Percentiles rank a stretch among this genome's conserved stretches.
phyloP scores from a whole-genome alignment of 2,329 filamentous ascomycete genomes.

The Alternaria brassicicola region DNA sequence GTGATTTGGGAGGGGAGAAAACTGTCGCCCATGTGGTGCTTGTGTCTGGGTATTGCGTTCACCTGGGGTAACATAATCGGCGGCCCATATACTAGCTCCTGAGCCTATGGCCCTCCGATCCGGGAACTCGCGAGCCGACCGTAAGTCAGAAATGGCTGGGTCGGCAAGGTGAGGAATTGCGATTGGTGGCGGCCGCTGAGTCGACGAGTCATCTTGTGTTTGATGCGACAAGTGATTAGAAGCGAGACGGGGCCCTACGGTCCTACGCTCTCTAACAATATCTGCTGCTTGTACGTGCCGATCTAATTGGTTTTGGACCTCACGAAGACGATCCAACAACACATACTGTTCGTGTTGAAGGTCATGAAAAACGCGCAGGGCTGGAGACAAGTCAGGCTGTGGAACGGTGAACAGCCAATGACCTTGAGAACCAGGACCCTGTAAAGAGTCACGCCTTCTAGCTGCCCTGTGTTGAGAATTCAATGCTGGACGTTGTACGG shows the following conservation, averaged over 20 bases:
- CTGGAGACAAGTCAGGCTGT: background rate
- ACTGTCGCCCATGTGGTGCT: background rate
- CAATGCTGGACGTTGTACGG: background rate
- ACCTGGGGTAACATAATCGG: background rate
- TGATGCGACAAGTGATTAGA: background rate
- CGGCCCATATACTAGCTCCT: background rate
- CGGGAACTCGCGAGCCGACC: background rate
- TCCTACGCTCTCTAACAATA: background rate
- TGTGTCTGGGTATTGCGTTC: background rate
- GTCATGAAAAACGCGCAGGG: background rate
- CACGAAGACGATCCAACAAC: background rate
- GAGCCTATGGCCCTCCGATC: background rate
- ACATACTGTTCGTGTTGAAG: background rate
- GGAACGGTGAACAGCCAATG: background rate
- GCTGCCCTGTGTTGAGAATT: background rate
- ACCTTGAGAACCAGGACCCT: background rate
- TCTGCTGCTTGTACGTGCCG: background rate
- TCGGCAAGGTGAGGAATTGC: background rate
- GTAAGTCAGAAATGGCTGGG: background rate
- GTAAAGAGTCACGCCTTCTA: background rate
- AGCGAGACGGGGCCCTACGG: background rate
- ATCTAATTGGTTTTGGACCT: background rate
- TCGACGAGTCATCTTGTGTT: background rate
- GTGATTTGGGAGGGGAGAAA: background rate
- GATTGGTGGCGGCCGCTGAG: background rate